A percentile compares a stretch with the other conserved stretches of the same genome.
phyloP scores from a whole-genome alignment of 2,329 filamentous ascomycete species.

The Endocalyx cinctus region DNA sequence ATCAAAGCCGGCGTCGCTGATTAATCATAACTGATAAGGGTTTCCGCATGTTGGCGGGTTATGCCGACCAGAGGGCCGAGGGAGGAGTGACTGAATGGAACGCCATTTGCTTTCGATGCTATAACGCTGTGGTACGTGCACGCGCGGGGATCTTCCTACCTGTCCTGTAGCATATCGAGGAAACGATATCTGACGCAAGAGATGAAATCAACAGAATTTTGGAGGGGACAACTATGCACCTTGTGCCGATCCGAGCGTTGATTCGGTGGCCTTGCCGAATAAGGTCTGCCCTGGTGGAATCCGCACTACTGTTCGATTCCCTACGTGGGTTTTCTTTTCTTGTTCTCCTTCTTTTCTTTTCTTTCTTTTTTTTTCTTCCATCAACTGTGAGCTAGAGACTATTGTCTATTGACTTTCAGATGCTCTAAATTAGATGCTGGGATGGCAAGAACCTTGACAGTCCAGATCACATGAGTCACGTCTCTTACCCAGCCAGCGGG shows the following conservation, averaged over 20 bases:
- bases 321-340: slow-evolving; percentile 25
- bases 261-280: slow-evolving; percentile 44
- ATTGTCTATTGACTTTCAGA: no score
- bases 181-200: no score
- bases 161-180: no score
- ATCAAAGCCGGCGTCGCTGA: no score
- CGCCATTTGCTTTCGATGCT: slow-evolving; percentile 28
- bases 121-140: slow-evolving; percentile 4
- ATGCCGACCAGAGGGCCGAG: slow-evolving; percentile 19
- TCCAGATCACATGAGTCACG: slow-evolving; percentile 43
- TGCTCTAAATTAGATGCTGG: slow-evolving; percentile 41
- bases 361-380: background rate
- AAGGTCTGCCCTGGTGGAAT: slow-evolving; percentile 44
- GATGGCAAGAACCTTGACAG: slow-evolving; percentile 44
- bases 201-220: no score
- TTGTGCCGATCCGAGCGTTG: slow-evolving; percentile 25
- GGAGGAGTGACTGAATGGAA: slow-evolving; percentile 9
- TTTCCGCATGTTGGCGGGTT: slow-evolving; percentile 40
- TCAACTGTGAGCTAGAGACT: no score
- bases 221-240: slow-evolving; percentile 7
- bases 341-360: background rate
- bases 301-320: slow-evolving; percentile 49
- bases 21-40: slow-evolving; percentile 21
- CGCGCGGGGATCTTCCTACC: no score
- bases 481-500: slow-evolving; percentile 40